These are phyloP conservation scores for Amesomyces nigricolor DNA, from an alignment of 2,329 filamentous ascomycete species.

Conservation along the genomic window DNA sequence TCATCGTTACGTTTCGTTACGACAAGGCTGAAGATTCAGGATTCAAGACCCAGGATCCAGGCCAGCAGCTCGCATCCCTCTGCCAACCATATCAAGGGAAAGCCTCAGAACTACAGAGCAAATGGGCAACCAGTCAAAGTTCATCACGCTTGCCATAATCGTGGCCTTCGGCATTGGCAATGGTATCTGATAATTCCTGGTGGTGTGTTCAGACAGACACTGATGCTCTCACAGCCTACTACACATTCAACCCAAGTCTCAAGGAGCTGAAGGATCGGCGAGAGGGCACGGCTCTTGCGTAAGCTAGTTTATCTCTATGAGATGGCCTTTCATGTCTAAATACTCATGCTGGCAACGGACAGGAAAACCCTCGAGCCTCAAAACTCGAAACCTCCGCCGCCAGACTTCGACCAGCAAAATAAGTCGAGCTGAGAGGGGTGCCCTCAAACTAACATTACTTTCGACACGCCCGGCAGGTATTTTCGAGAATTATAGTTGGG, in stretches of 20 bases:
- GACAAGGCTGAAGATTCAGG: background rate
- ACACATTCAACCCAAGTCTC: constrained; percentile 26
- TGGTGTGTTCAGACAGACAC: background rate
- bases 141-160: constrained; percentile 19
- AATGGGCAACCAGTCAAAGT: constrained; percentile 21
- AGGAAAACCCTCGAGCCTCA: constrained; percentile 17
- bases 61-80: too few relatives aligned
- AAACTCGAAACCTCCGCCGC: background rate
- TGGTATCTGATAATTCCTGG: constrained; percentile 15
- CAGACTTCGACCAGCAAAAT: constrained; percentile 4
- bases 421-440: background rate
- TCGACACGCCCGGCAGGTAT: background rate
- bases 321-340: background rate
- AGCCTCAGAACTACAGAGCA: background rate
- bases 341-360: constrained; percentile 8
- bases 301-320: background rate
- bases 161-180: constrained; percentile 24
- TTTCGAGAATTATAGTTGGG: background rate
- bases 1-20: background rate
- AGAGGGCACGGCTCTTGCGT: constrained; percentile 18
- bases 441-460: background rate
- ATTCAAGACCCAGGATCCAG: background rate
- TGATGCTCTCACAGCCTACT: constrained; percentile 25
- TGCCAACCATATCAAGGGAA: background rate
- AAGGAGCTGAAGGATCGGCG: constrained; percentile 21